Base-by-base conservation (phyloP, 1,284 basidiomycete genomes). In the Apiotrichum gracile region DNA sequence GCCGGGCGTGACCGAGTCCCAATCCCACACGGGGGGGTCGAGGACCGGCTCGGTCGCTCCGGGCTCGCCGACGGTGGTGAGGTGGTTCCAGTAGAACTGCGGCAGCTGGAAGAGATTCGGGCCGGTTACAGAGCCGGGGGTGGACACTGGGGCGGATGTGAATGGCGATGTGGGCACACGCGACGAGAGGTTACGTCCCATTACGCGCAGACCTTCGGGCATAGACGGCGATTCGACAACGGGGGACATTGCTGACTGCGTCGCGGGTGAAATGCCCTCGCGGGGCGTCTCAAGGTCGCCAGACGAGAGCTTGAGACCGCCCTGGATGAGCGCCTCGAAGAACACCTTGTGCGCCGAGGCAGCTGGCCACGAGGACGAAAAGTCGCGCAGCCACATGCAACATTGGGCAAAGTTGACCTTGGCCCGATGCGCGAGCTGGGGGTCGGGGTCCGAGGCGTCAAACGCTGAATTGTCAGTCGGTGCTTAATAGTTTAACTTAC, bases 321-420 rank as follows among this genome's bases (percentile, higher is more conserved):
- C 69, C 47, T 66, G 64, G 47, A 73, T 70, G 33, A 73, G 57
- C 10, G 66, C 69, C 42, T 74, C 72, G 43, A 74, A 70, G 58
- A 72, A 74, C 12, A 71, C 50, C 50, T 68, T 65, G 55, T 72
- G 70, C 7, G 67, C 61, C 3, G 67, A 69, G 1, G 72, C 69
- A 1, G 67, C 63, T 1, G 72, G 63, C 72, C 72, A 74, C 5
- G 66, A 68, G 4, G 57, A 55, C 5, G 62, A 65, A 25, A 72
- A 65, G 35, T 69, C 65, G 37, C 66, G 61, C 21, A 74, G 54
- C 72, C 72, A 74, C 17, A 62, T 58, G 43, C 72, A 74, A 53
- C 72, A 74, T 51, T 69, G 65, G 2, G 63, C 61, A 51, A 74
- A 72, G 49, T 72, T 68, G 33, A 61, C 45, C 43, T 70, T 68